Base-by-base conservation (phyloP, 106 monocot genomes). In the Acorus gramineus region DNA sequence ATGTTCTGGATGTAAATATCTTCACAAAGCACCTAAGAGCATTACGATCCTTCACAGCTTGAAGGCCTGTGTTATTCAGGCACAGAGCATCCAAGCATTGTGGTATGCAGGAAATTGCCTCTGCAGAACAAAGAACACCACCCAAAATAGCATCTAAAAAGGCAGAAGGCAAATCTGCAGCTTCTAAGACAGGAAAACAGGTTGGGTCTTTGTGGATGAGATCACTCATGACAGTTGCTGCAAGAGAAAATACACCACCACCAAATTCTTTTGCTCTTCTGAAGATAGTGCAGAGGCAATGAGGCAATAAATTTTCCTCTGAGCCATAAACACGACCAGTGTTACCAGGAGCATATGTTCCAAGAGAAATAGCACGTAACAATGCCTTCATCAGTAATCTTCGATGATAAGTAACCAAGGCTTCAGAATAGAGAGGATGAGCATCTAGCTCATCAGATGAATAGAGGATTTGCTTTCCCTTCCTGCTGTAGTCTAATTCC, bases 171-270 rank as follows among this genome's bases (percentile, higher is more conserved):
- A 90, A 66, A 73, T 71, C 80, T 65, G 86, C 82, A 54, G 82
- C 79, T 68, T 83, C 80, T 49, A 86, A 75, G 61, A 81, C 63
- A 56, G 90, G 67, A 59, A 73, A 90, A 73, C 86, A 90, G 43
- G 83, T 86, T 11, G 90, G 90, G 76, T 90, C 90, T 70, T 86
- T 90, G 69, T 90, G 86, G 68, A 90, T 78, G 58, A 86, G 79
- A 75, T 90, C 90, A 78, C 76, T 85, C 80, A 86, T 83, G n/a
- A 86, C 86, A 76, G 64, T 85, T 51, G 85, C 83, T 45, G 83
- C 90, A 49, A 85, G 80, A 57, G 85, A 90, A 75, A 85, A 90
- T 42, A 86, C 78, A 12, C 82, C 90, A 44, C 86, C 90, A 57
- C 90, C 90, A 67, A 90, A 90, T 11, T 85, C 83, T 56, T 81